These are phyloP conservation scores for Exophiala xenobiotica DNA, from an alignment of 2,329 filamentous ascomycete species.

Conservation along the genomic window DNA sequence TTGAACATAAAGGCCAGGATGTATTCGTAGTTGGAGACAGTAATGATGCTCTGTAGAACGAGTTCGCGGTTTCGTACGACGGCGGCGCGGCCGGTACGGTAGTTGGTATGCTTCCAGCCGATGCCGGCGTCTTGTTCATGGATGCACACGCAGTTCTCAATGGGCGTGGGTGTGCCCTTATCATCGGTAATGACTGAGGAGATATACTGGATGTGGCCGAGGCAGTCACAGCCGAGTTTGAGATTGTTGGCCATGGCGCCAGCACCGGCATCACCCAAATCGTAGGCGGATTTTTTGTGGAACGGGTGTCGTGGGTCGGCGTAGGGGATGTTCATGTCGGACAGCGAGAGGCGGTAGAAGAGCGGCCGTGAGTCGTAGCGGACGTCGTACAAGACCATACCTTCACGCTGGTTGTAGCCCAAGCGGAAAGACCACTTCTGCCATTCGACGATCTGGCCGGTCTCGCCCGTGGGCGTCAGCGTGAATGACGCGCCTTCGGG, in stretches of 20 bases:
- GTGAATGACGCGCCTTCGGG: constrained; percentile 65
- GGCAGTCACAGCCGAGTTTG: constrained; percentile 68
- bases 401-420: constrained; percentile 63
- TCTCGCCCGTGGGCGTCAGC: constrained; percentile 50
- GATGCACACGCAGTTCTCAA: constrained; percentile 68
- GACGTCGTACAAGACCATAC: constrained; percentile 67
- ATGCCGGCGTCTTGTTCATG: constrained; percentile 71
- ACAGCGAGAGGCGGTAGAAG: constrained; percentile 66
- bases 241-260: constrained; percentile 69
- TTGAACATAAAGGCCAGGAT: constrained; percentile 71
- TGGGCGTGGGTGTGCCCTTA: constrained; percentile 57
- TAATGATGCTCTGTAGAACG: constrained; percentile 69
- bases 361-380: constrained; percentile 62
- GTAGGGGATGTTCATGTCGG: constrained; percentile 64
- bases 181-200: constrained; percentile 58
- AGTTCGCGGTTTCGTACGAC: constrained; percentile 64
- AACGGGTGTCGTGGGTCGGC: constrained; percentile 66
- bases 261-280: constrained; percentile 66
- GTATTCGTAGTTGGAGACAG: constrained; percentile 71
- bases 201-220: constrained; percentile 69
- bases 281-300: constrained; percentile 69
- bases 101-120: constrained; percentile 71
- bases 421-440: constrained; percentile 65
- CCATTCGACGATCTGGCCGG: constrained; percentile 60
- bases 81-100: constrained; percentile 63